Base-by-base conservation (phyloP, 805 yeast species). In the Cyberlindnera saturnus region DNA sequence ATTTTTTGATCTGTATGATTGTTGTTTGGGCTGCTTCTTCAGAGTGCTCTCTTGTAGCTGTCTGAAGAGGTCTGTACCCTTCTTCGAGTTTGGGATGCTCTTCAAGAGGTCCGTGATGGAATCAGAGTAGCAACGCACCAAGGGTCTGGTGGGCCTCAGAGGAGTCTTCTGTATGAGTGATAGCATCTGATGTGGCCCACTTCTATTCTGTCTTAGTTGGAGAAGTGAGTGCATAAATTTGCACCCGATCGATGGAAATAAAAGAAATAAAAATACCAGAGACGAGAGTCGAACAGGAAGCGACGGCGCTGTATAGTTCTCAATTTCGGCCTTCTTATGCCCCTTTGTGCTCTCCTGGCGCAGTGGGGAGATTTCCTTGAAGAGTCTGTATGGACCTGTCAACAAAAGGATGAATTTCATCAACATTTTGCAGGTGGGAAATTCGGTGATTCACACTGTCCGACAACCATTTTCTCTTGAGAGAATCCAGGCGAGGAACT, bases 401-500 rank as follows among this genome's bases (percentile, higher is more conserved):
- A 26, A 51, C 64, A 53, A 41, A 57, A 51, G 52, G 50, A 39
- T 39, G 19, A 6, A 3, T 5, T 2, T 14, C 11, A 30, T 38
- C 42, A 29, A 15, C 16, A 14, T n/a, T 20, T 20, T 10, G 52
- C 61, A 59, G 64, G 81, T 75, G 81, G 81, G 80, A 75, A 75
- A 75, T 75, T 75, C 81, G 81, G 81, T 75, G 81, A 69, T 70
- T 57, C 76, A 50, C 79, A 48, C 77, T 75, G 67, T 67, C 74
- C 71, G 57, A 23, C 45, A 23, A 20, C 20, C 29, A 20, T n/a
- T 29, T 48, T 66, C 79, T 74, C 79, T 59, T 74, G 80, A 75
- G 81, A 74, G 79, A 64, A 33, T 49, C 75, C 73, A 45, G 64
- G 74, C 76, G 79, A 66, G 77, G 58, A 72, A 39, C 67, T 66